A percentile compares a stretch with the other conserved stretches of the same genome.
Conservation (phyloP, 768 basidiomycete genomes). For the Dictyophora rubrovolvata region DNA sequence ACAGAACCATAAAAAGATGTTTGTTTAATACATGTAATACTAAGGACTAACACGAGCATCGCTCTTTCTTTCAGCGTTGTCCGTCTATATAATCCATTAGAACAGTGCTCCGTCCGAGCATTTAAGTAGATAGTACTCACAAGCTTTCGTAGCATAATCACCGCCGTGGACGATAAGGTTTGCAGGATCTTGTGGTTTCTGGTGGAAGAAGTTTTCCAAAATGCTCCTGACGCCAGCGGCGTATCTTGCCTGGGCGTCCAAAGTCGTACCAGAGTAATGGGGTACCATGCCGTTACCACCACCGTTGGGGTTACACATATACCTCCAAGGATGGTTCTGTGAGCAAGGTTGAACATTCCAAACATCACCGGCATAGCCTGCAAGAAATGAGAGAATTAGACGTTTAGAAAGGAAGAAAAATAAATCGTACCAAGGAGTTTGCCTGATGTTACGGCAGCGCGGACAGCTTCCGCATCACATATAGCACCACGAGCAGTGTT, state of each 20-base stretch:
- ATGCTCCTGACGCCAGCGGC: conserved; percentile 63
- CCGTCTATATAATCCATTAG: conserved; percentile 32
- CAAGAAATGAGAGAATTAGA: not conserved
- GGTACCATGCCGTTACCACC: conserved; percentile 88
- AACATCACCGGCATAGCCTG: conserved; percentile 46
- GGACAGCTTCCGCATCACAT: conserved; percentile 74
- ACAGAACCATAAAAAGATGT: not conserved
- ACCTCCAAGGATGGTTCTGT: conserved; percentile 78
- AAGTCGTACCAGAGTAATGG: conserved; percentile 80
- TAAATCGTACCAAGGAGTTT: conserved; percentile 44
- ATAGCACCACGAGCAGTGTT: conserved; percentile 93
- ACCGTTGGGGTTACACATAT: conserved; percentile 67
- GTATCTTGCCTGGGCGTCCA: conserved; percentile 84
- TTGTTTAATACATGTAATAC: not conserved
- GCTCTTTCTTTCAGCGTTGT: conserved; percentile 30
- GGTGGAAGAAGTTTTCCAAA: conserved; percentile 56
- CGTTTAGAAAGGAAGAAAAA: not conserved
- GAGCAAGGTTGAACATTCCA: conserved; percentile 87
- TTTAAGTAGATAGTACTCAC: conserved; percentile 18
- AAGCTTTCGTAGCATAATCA: conserved; percentile 33
- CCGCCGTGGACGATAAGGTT: conserved; percentile 76
- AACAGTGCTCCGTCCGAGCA: not conserved
- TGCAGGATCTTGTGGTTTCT: conserved; percentile 58
- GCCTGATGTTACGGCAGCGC: conserved; percentile 64
- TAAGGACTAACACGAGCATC: not conserved